These are phyloP conservation scores for Triangularia setosa DNA, from an alignment of 2,329 filamentous ascomycete species.

Conservation along the genomic window DNA sequence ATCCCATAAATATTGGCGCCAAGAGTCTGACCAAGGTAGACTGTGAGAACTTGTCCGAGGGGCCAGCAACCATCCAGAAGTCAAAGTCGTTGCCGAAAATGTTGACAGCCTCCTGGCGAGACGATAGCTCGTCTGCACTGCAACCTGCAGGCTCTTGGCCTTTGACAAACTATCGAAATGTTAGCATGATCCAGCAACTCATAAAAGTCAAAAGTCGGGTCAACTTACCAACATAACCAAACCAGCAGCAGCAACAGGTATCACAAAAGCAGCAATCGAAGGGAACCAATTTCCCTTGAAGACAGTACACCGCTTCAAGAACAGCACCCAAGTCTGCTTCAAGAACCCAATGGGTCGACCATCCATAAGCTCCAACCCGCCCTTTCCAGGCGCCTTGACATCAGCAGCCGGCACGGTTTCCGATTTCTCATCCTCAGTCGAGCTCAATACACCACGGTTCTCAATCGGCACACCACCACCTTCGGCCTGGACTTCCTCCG, in stretches of 20 bases:
- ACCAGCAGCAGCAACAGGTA: conserved; percentile 68
- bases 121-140: conserved; percentile 45
- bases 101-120: conserved; percentile 37
- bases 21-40: conserved; percentile 34
- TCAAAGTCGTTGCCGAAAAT: conserved; percentile 36
- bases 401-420: conserved; percentile 9
- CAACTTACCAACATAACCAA: conserved; percentile 59
- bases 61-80: conserved; percentile 42
- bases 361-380: conserved; percentile 56
- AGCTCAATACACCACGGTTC: conserved; percentile 9
- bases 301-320: conserved; percentile 73
- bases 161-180: conserved; percentile 51
- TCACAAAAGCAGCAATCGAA: conserved; percentile 67
- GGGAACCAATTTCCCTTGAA: conserved; percentile 75
- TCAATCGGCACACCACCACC: conserved; percentile 4
- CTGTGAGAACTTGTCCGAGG: conserved; percentile 38
- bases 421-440: conserved; percentile 29
- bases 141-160: conserved; percentile 51
- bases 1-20: conserved; percentile 35
- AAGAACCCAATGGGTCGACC: conserved; percentile 67
- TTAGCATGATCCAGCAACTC: too few species aligned
- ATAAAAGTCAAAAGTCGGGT: too few species aligned
- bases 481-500: conserved; percentile 69
- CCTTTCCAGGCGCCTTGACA: conserved; percentile 32
- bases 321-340: conserved; percentile 69